Conservation (phyloP, 495 filamentous ascomycete genomes). For the Cercophora scortea region DNA sequence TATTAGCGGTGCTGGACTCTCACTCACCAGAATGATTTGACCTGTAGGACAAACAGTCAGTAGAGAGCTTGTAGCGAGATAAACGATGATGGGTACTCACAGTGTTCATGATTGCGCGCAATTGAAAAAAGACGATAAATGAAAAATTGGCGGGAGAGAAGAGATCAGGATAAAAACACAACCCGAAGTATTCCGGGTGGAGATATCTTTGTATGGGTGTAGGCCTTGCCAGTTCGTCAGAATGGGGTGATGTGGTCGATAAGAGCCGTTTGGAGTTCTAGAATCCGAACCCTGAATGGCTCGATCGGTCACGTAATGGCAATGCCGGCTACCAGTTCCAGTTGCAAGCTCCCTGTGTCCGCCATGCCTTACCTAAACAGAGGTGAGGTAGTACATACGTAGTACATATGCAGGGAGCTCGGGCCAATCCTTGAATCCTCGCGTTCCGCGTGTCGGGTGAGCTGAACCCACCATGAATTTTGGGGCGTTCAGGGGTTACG, state of each 20-base stretch:
- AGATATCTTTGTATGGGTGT: neutral
- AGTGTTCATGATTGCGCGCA: conserved; percentile 16
- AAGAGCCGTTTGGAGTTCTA: conserved; percentile 8
- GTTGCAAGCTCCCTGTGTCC: too few relatives aligned
- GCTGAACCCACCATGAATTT: too few relatives aligned
- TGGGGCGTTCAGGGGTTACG: too few relatives aligned
- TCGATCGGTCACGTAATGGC: neutral
- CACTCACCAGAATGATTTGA: conserved; percentile 54
- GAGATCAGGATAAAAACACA: neutral
- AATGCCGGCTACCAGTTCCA: neutral
- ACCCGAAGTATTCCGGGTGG: neutral
- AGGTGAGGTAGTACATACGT: too few relatives aligned
- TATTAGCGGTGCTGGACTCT: neutral
- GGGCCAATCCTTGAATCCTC: too few relatives aligned
- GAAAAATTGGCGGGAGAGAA: neutral
- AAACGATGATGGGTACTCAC: conserved; percentile 4
- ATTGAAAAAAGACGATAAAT: neutral
- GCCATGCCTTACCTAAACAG: too few relatives aligned
- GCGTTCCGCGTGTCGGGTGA: too few relatives aligned
- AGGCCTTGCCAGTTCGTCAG: neutral
- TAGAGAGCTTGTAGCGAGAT: neutral
- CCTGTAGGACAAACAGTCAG: conserved; percentile 22
- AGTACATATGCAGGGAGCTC: too few relatives aligned
- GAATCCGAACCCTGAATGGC: neutral
- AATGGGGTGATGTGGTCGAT: conserved; percentile 23